Evolutionary conservation across 108 stramenopile genomes (phyloP), one percentile per base, ranked within the genome.

Genomic region (Ochromonas danica): DNA sequence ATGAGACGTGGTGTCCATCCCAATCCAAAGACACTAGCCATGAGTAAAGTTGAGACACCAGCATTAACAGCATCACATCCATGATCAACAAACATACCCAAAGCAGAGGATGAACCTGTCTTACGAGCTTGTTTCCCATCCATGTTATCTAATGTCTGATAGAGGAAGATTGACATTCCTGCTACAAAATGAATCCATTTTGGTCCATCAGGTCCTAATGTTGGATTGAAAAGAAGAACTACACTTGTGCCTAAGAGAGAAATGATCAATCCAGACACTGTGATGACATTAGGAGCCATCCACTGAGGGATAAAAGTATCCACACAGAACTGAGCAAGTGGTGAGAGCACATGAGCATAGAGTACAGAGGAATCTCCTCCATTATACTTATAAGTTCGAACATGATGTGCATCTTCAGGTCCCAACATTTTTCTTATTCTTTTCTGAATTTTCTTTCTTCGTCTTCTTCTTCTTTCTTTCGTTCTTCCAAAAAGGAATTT

Each of bases 51-150:
- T 10, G 77, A 78, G 38, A 84, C 70, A 43, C 83, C 81, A 28
- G 82, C 83, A 57, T 85, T 85, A 39, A 96, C 81, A 1, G 98
- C 94, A 87, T 98, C 98, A 71, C 93, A 95, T 36, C 94, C 96
- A 81, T 98, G 98, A 85, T 98, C 98, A 80, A 97, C 72, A n/a
- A 98, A 84, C 85, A 96, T 95, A 1, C 98, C 98, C 43, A 99
- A 79, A 0, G 98, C 95, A 71, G 89, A 90, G 61, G 91, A 90
- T 33, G 90, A 89, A 57, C 85, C 85, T 0, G 98, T 98, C 42
- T 92, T 85, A 61, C 96, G 86, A 0, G 96, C 94, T 81, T 98
- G 98, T 81, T 97, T 98, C 35, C 98, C 98, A 84, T 94, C 90
- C 62, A 97, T 89, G 75, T 94, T 94, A 88, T 98, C 98, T 61